Conservation (phyloP, 805 yeast species). For the Komagataella populi region DNA sequence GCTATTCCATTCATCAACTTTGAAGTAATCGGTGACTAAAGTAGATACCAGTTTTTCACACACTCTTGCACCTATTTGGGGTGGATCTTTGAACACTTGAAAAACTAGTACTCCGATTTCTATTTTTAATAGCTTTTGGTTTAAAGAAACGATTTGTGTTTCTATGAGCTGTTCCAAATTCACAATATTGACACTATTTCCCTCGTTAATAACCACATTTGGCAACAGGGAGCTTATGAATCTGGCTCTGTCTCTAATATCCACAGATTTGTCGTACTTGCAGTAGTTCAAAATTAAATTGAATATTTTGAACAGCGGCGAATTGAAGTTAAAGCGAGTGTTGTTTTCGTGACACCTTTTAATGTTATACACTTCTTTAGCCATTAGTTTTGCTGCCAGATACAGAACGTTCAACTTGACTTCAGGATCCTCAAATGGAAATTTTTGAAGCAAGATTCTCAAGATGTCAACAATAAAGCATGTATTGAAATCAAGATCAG, state of each 20-base stretch:
- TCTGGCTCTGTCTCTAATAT: constrained; percentile 78
- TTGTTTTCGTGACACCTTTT: constrained; percentile 7
- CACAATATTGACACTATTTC: constrained; percentile 11
- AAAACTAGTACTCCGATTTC: constrained; percentile 16
- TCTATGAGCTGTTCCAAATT: constrained; percentile 5
- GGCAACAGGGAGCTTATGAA: constrained; percentile 50
- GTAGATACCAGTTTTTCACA: neutral
- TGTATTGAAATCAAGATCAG: constrained; percentile 9
- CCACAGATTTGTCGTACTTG: constrained; percentile 62
- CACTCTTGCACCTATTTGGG: constrained; percentile 6
- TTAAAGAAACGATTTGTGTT: neutral
- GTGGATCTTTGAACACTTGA: constrained; percentile 14
- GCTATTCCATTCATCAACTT: neutral
- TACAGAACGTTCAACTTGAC: constrained; percentile 63
- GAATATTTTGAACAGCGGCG: constrained; percentile 37
- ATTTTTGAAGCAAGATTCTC: constrained; percentile 38
- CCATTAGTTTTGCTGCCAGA: constrained; percentile 59
- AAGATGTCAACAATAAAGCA: constrained; percentile 63
- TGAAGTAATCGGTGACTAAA: neutral
- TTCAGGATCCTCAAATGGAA: constrained; percentile 35
- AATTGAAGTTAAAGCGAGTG: constrained; percentile 17
- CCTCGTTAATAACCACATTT: constrained; percentile 18
- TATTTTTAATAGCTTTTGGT: constrained; percentile 11
- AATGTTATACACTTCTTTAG: constrained; percentile 34
- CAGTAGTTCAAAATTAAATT: constrained; percentile 47